phyloP scores from a whole-genome alignment of 805 yeast genomes.

The Metschnikowia lunata region DNA sequence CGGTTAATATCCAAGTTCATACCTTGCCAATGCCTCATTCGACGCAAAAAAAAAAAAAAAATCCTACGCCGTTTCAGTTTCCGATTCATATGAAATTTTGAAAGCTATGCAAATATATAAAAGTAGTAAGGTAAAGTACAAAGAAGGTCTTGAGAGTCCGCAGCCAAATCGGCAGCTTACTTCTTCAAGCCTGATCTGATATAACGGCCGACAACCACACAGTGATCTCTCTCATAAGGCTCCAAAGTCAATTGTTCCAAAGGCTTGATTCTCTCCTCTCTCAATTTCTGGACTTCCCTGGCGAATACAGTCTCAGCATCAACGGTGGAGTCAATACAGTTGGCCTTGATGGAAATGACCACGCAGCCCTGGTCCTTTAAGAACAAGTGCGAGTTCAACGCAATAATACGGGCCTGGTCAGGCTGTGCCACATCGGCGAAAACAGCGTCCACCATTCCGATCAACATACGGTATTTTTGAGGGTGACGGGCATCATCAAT shows the following conservation, averaged over 20 bases:
- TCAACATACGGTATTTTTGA: slow-evolving; percentile 97
- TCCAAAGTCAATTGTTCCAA: slow-evolving; percentile 97
- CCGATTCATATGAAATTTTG: too few relatives aligned
- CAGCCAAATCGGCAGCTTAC: slow-evolving; percentile 22
- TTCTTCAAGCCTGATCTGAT: slow-evolving; percentile 77
- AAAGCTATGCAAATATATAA: slow-evolving; percentile 14
- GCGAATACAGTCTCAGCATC: slow-evolving; percentile 99
- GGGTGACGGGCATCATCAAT: slow-evolving; percentile 99
- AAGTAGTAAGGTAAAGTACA: background rate
- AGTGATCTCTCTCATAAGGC: slow-evolving; percentile 99
- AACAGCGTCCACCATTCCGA: slow-evolving; percentile 98
- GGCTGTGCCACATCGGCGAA: slow-evolving; percentile 99
- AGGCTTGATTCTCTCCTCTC: slow-evolving; percentile 98
- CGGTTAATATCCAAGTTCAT: background rate
- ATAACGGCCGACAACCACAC: slow-evolving; percentile 97
- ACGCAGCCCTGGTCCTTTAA: slow-evolving; percentile 98
- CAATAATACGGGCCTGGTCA: slow-evolving; percentile 99
- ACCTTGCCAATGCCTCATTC: background rate
- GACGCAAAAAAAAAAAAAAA: background rate
- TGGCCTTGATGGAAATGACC: slow-evolving; percentile 97
- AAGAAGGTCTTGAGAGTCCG: background rate
- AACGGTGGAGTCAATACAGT: slow-evolving; percentile 99
- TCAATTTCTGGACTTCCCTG: slow-evolving; percentile 96
- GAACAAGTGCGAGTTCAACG: slow-evolving; percentile 96
- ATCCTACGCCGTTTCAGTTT: too few relatives aligned